A percentile compares a stretch with the other conserved stretches of the same genome.
phyloP scores from a whole-genome alignment of 192 early-diverging fungal genomes.

The Gaertneriomyces sp. region DNA sequence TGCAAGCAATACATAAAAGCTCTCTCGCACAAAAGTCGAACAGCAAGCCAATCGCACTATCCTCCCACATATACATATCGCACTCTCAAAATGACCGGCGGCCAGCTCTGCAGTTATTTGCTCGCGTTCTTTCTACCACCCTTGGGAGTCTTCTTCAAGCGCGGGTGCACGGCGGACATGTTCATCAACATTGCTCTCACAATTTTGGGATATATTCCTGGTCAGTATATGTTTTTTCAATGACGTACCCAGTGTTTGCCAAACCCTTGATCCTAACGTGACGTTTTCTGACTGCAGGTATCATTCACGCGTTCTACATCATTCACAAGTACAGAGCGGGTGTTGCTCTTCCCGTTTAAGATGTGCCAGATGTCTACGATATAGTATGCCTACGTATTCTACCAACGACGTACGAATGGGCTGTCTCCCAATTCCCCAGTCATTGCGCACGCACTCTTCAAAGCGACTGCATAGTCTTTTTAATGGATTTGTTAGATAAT shows the following conservation, averaged over 20 bases:
- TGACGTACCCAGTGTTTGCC: neutral
- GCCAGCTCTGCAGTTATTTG: constrained; percentile 17
- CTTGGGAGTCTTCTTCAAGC: constrained; percentile 60
- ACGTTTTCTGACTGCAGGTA: constrained; percentile 2
- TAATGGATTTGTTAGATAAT: no score
- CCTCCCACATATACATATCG: neutral
- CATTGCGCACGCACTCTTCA: no score
- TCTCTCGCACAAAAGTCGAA: no score
- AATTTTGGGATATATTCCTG: constrained; percentile 66
- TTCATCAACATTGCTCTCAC: constrained; percentile 70
- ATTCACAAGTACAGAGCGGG: constrained; percentile 19
- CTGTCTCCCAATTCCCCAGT: no score
- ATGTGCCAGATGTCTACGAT: no score
- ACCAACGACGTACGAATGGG: no score
- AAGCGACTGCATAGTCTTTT: no score
- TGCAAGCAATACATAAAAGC: no score
- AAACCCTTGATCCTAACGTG: neutral
- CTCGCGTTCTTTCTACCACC: constrained; percentile 54
- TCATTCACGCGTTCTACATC: constrained; percentile 24
- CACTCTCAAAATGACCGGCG: neutral
- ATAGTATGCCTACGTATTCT: no score
- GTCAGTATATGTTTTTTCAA: constrained; percentile 22
- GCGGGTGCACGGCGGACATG: constrained; percentile 53
- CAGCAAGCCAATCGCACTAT: no score
- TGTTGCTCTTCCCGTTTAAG: constrained; percentile 5